Evolutionary conservation across 345 rosid species (phyloP).

Genomic region (Syzygium oleosum): DNA sequence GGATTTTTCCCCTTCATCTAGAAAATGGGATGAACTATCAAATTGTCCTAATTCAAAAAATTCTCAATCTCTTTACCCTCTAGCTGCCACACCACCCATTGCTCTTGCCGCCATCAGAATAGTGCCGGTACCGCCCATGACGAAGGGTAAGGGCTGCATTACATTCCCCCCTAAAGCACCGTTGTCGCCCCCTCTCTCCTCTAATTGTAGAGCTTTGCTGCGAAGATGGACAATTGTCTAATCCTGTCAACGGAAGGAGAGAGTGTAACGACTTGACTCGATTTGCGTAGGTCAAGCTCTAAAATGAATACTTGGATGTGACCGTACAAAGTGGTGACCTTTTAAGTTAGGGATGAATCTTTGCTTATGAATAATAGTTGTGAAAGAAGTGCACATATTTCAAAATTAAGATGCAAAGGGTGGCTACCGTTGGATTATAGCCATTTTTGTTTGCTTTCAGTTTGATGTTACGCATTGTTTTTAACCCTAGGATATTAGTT

Average conservation of each 20-base stretch:
- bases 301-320: background rate
- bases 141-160: background rate
- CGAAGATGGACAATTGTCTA: background rate
- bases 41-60: too few relatives aligned
- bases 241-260: background rate
- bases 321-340: background rate
- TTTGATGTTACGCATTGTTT: background rate
- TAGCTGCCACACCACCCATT: background rate
- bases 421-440: background rate
- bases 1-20: background rate
- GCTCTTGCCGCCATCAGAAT: background rate
- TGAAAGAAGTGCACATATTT: background rate
- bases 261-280: background rate
- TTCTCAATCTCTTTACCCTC: background rate
- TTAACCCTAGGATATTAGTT: background rate
- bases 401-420: background rate
- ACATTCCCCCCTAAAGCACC: background rate
- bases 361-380: background rate
- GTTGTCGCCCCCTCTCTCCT: background rate
- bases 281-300: background rate
- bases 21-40: background rate
- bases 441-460: background rate
- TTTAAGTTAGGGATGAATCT: background rate
- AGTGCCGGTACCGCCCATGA: background rate
- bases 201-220: background rate